These are phyloP conservation scores for Dendrocalamus latiflorus DNA, from an alignment of 202 grass and related monocot genomes.

Conservation along the genomic window DNA sequence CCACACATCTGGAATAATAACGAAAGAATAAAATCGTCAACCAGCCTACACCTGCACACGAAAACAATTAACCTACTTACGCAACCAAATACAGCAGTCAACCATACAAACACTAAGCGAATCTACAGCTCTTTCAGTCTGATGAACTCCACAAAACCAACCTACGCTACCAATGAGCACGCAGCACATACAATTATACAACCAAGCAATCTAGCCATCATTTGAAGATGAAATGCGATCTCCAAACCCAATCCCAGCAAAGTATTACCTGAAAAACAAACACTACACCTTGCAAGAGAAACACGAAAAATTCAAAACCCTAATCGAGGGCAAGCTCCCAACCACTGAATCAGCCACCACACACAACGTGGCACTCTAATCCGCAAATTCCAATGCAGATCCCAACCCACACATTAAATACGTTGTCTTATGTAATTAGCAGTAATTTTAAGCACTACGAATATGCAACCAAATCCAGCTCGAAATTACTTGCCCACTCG, in stretches of 20 bases:
- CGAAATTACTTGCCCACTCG: neutral
- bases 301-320: neutral
- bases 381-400: constrained; percentile 26
- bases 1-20: neutral
- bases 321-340: constrained; percentile 1
- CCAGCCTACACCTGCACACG: neutral
- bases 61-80: neutral
- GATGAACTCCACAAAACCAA: neutral
- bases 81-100: neutral
- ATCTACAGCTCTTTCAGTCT: neutral
- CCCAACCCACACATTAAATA: constrained; percentile 10
- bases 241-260: neutral
- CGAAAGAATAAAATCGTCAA: neutral
- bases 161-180: neutral
- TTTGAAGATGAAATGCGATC: neutral
- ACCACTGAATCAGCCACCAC: neutral
- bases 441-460: neutral
- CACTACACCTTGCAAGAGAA: neutral
- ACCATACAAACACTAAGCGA: neutral
- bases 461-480: neutral
- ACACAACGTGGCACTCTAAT: neutral
- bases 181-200: neutral
- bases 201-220: neutral
- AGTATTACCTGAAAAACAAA: neutral
- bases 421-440: neutral